Conservation (phyloP, 1,284 basidiomycete species). For the Apiotrichum mycotoxinovorans region DNA sequence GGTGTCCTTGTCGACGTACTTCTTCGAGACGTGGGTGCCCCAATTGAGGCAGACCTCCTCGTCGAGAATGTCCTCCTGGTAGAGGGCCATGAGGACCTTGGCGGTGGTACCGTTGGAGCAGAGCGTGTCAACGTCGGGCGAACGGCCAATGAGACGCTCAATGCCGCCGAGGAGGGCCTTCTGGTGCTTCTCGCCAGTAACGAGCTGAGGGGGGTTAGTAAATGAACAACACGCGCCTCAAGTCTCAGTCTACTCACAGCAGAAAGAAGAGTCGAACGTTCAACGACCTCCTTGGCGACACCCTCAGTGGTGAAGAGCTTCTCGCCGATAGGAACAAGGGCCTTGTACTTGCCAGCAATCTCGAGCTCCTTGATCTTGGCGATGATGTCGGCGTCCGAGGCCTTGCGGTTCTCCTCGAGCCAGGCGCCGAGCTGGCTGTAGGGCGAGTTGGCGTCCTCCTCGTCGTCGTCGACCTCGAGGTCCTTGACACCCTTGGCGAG, state of each 20-base stretch:
- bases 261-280: conserved; percentile 69
- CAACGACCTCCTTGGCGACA: conserved; percentile 68
- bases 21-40: conserved; percentile 97
- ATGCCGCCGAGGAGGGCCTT: conserved; percentile 88
- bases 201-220: conserved; percentile 44
- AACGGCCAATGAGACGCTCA: conserved; percentile 73
- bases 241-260: conserved; percentile 61
- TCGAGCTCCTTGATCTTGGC: conserved; percentile 89
- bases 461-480: conserved; percentile 73
- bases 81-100: conserved; percentile 92
- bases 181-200: conserved; percentile 80
- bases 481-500: conserved; percentile 80
- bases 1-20: conserved; percentile 93
- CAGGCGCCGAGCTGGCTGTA: conserved; percentile 80
- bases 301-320: conserved; percentile 75
- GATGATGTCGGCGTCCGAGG: conserved; percentile 59
- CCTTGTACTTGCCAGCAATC: conserved; percentile 94
- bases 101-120: conserved; percentile 37
- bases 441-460: conserved; percentile 80
- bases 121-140: conserved; percentile 53
- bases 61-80: conserved; percentile 88
- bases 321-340: conserved; percentile 78
- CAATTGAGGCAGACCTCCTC: conserved; percentile 87
- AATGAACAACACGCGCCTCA: not conserved
- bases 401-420: conserved; percentile 70